These are phyloP conservation scores for Talaromyces proteolyticus DNA, from an alignment of 495 filamentous ascomycete species.

Conservation along the genomic window DNA sequence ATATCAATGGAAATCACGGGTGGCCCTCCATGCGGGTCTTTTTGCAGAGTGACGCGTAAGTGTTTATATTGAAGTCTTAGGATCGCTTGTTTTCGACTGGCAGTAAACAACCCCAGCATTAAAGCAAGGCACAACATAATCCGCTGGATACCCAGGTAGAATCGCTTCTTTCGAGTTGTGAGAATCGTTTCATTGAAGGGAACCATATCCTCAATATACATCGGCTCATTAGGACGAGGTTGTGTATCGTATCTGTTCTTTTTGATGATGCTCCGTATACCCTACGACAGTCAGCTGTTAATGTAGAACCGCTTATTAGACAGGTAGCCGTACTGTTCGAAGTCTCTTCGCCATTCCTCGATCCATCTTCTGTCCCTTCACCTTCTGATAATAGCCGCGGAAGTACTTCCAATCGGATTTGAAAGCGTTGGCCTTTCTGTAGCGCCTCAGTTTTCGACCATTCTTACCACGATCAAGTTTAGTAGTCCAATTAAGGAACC, in stretches of 20 bases:
- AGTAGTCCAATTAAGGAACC: conserved; percentile 15
- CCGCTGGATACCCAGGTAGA: conserved; percentile 14
- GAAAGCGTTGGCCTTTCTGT: conserved; percentile 11
- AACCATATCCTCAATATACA: conserved; percentile 18
- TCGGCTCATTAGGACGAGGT: conserved; percentile 9
- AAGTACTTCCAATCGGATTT: conserved; percentile 14
- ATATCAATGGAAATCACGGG: conserved; percentile 15
- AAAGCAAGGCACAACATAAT: conserved; percentile 12
- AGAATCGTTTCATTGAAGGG: conserved; percentile 19
- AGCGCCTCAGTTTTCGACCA: conserved; percentile 8
- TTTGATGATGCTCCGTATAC: conserved; percentile 13
- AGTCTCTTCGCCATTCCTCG: conserved; percentile 7
- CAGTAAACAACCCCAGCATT: conserved; percentile 12
- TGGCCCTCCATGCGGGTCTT: conserved; percentile 14
- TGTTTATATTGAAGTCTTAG: conserved; percentile 16
- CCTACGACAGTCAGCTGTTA: conserved; percentile 4
- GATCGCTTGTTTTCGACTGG: conserved; percentile 13
- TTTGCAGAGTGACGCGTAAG: conserved; percentile 15
- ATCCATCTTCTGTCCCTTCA: conserved; percentile 8
- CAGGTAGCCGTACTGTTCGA: conserved; percentile 3
- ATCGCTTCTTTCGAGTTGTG: conserved; percentile 15
- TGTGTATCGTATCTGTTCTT: conserved; percentile 10
- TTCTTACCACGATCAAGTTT: conserved; percentile 11
- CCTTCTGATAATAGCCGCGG: conserved; percentile 11
- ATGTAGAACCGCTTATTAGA: not conserved